Conservation (phyloP, 2,329 filamentous ascomycete species). For the Alternaria conjuncta region DNA sequence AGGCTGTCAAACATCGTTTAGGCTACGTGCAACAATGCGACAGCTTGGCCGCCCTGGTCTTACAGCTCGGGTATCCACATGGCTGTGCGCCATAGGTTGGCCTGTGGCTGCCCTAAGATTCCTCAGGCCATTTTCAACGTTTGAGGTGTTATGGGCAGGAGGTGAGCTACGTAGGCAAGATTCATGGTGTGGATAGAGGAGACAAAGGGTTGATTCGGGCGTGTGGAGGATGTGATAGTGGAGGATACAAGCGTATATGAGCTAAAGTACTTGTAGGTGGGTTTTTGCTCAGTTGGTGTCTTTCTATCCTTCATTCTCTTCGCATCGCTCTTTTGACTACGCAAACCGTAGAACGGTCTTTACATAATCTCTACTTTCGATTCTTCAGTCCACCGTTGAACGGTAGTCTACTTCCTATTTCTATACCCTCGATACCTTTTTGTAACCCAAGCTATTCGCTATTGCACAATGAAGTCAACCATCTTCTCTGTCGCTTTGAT, state of each 20-base stretch:
- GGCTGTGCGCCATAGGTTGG: slow-evolving; percentile 18
- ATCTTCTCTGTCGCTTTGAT: slow-evolving; percentile 17
- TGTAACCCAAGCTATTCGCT: background rate
- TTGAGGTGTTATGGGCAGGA: slow-evolving; percentile 5
- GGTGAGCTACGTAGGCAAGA: background rate
- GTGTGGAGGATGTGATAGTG: background rate
- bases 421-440: slow-evolving; percentile 1
- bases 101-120: slow-evolving; percentile 16
- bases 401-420: slow-evolving; percentile 18
- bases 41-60: slow-evolving; percentile 20
- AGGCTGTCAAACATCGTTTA: slow-evolving; percentile 24
- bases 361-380: slow-evolving; percentile 22
- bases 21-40: slow-evolving; percentile 13
- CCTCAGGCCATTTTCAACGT: slow-evolving; percentile 6
- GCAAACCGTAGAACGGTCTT: slow-evolving; percentile 34
- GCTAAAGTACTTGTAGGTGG: background rate
- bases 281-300: background rate
- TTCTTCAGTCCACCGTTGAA: slow-evolving; percentile 27
- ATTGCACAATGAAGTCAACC: slow-evolving; percentile 24
- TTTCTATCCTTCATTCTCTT: slow-evolving; percentile 12
- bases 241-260: slow-evolving; percentile 2
- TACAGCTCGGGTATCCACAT: slow-evolving; percentile 15
- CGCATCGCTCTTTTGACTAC: slow-evolving; percentile 22
- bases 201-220: background rate
- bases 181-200: slow-evolving; percentile 7